Conservation (phyloP, 192 early-diverging fungal species). For the Linnemannia zychae region DNA sequence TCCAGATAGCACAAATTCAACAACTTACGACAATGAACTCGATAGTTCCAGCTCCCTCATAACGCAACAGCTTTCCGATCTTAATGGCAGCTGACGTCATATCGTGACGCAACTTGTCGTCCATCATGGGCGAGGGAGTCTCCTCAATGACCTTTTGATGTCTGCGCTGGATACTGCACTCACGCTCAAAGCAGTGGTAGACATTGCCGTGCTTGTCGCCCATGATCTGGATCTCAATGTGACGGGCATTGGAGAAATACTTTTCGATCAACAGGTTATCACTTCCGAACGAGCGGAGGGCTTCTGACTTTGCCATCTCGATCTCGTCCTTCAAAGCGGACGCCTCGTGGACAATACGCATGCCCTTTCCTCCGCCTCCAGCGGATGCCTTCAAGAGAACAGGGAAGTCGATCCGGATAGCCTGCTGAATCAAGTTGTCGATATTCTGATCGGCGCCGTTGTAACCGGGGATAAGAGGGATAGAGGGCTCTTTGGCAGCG, state of each 20-base stretch:
- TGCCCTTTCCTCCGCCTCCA: constrained; percentile 77
- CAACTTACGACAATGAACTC: constrained; percentile 71
- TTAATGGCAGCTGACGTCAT: constrained; percentile 64
- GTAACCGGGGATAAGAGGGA: constrained; percentile 76
- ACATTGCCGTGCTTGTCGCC: constrained; percentile 71
- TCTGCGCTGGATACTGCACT: constrained; percentile 74
- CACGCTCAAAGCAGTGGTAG: constrained; percentile 70
- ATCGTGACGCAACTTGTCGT: constrained; percentile 54
- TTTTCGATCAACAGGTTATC: constrained; percentile 71
- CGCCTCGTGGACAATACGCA: constrained; percentile 68
- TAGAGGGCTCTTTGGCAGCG: constrained; percentile 62
- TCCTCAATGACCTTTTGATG: constrained; percentile 80
- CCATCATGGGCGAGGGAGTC: constrained; percentile 67
- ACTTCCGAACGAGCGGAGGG: constrained; percentile 69
- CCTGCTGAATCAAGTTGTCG: constrained; percentile 63
- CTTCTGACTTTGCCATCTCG: constrained; percentile 67
- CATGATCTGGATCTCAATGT: constrained; percentile 73
- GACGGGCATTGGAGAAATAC: constrained; percentile 68
- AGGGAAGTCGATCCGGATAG: constrained; percentile 67
- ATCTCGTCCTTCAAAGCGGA: constrained; percentile 67
- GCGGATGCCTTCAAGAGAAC: constrained; percentile 73
- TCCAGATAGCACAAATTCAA: not conserved
- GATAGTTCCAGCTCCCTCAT: constrained; percentile 72
- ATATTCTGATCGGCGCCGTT: constrained; percentile 71
- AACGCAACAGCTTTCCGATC: constrained; percentile 63